These are phyloP conservation scores for Lactarius akahatsu DNA, from an alignment of 768 basidiomycete species.

Conservation along the genomic window DNA sequence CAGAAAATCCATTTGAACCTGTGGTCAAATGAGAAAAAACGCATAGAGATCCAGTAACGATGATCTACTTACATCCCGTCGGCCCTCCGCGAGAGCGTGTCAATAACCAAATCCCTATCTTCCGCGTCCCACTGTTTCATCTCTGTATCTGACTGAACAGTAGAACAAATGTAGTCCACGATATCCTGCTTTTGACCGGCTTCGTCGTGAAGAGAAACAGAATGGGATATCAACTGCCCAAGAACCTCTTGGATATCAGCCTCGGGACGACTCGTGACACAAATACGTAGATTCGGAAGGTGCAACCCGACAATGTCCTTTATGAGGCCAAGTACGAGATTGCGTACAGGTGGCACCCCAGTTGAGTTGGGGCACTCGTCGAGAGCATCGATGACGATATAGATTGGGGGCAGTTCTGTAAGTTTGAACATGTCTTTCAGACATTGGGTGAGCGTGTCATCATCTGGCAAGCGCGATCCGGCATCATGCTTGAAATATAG, in stretches of 20 bases:
- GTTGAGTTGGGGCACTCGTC: too few relatives aligned
- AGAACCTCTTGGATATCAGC: conserved; percentile 1
- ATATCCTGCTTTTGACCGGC: background rate
- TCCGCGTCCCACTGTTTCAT: conserved; percentile 7
- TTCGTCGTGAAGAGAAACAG: conserved; percentile 11
- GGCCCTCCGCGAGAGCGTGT: background rate
- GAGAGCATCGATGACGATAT: too few relatives aligned
- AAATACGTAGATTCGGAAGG: conserved; percentile 9
- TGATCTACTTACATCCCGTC: conserved; percentile 11
- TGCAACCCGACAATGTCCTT: background rate
- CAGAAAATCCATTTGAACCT: conserved; percentile 16
- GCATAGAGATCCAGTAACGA: background rate
- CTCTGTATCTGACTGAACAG: background rate
- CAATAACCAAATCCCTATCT: conserved; percentile 2
- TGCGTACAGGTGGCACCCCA: too few relatives aligned
- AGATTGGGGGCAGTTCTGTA: too few relatives aligned
- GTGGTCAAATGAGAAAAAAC: background rate
- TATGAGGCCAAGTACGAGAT: background rate
- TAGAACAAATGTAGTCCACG: background rate
- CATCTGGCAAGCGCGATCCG: background rate
- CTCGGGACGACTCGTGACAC: conserved; percentile 9
- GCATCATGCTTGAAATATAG: background rate
- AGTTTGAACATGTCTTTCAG: too few relatives aligned
- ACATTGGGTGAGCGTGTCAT: too few relatives aligned
- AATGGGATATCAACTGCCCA: background rate